A percentile compares a stretch with the other conserved stretches of the same genome.
Evolutionary conservation across 2,329 filamentous ascomycete genomes (phyloP).

Genomic region (Metarhizium humberi): DNA sequence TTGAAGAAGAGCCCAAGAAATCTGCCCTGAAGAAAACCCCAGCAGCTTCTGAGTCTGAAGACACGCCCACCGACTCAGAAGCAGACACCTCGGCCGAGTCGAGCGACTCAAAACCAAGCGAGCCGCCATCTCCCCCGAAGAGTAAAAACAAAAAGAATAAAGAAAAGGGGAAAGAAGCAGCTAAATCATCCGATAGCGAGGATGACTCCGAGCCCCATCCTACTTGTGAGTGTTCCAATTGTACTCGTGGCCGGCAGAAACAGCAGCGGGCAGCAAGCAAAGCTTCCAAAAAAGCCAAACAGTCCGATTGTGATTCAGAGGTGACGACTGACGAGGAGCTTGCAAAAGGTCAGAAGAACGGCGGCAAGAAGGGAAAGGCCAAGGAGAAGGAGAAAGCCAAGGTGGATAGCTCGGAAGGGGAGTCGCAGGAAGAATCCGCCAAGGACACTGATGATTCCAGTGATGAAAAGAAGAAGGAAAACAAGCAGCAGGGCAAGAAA

Average conservation of each 20-base stretch:
- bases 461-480: conserved; percentile 10
- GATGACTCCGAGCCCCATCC: conserved; percentile 25
- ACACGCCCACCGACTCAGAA: conserved; percentile 14
- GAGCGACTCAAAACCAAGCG: conserved; percentile 10
- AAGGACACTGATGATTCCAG: conserved; percentile 11
- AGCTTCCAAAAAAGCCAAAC: conserved; percentile 4
- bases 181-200: conserved; percentile 15
- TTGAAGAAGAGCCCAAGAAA: conserved; percentile 24
- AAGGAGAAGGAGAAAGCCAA: conserved; percentile 16
- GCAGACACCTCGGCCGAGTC: conserved; percentile 9
- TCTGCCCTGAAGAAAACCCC: conserved; percentile 26
- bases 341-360: conserved; percentile 10
- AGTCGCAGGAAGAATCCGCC: conserved; percentile 15
- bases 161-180: neutral
- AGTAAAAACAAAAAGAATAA: conserved; percentile 13
- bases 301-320: conserved; percentile 1
- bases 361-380: conserved; percentile 12
- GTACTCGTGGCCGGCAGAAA: conserved; percentile 12
- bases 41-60: conserved; percentile 10
- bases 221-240: conserved; percentile 17
- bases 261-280: conserved; percentile 4
- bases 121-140: conserved; percentile 8
- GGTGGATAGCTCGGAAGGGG: neutral
- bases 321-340: conserved; percentile 12
- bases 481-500: conserved; percentile 8